Percentiles rank a stretch among this genome's conserved stretches.
Evolutionary conservation across 2,329 filamentous ascomycete species (phyloP).

Genomic region (Aspergillus hiratsukae): DNA sequence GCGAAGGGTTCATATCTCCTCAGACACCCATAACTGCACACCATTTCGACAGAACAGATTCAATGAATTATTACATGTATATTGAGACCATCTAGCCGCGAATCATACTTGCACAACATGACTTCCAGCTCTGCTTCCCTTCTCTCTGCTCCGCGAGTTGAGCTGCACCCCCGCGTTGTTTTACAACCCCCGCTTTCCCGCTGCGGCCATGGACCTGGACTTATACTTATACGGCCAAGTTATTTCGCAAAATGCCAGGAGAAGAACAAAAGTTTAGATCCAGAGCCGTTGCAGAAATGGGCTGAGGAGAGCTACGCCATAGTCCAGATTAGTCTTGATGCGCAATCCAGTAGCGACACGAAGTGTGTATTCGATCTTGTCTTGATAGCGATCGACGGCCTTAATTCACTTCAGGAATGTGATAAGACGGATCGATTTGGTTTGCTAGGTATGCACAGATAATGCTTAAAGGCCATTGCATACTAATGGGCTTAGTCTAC

Average conservation of each 20-base stretch:
- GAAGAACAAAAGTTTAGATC: constrained; percentile 43
- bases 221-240: constrained; percentile 43
- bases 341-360: constrained; percentile 9
- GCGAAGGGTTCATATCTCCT: too few species aligned
- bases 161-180: constrained; percentile 7
- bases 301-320: constrained; percentile 66
- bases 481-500: constrained; percentile 17
- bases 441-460: constrained; percentile 16
- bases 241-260: constrained; percentile 20
- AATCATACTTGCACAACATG: constrained; percentile 2
- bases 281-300: constrained; percentile 61
- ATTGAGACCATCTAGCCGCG: not conserved
- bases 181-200: constrained; percentile 46
- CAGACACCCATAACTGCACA: not conserved
- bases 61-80: not conserved
- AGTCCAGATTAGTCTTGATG: constrained; percentile 44
- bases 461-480: not conserved
- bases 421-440: constrained; percentile 15
- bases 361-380: constrained; percentile 6
- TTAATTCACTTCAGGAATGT: constrained; percentile 22
- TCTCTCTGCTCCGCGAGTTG: constrained; percentile 6
- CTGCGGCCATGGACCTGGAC: constrained; percentile 45
- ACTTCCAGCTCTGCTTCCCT: not conserved
- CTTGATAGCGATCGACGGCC: constrained; percentile 9
- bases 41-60: not conserved